Evolutionary conservation across 306 rosid species (phyloP), one percentile per base, ranked within the genome.

Genomic region (Castanospermum australe): DNA sequence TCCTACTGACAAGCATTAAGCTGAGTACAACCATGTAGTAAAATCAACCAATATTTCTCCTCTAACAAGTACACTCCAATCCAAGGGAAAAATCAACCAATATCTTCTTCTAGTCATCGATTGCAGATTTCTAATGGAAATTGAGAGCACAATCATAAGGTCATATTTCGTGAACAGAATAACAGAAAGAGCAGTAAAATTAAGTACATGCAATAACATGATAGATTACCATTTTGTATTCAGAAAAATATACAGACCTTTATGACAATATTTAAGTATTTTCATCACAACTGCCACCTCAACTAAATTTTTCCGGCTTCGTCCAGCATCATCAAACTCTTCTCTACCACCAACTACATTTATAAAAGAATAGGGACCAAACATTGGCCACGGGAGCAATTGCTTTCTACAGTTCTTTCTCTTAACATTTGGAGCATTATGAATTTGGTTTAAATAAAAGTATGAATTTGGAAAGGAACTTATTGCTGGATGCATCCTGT

Each of bases 401-500:
- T 51, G 79, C 54, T 76, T 93, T 76, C 73, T 76, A 38, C 84
- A 85, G 82, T 82, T 68, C 84, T 63, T 72, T 71, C 71, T 77
- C 35, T 9, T 55, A 22, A 89, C 98, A 70, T 81, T 87, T 25
- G 87, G 85, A 47, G 94, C 97, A 50, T 91, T 88, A 6, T 76
- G 42, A 56, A 93, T 84, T 86, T 62, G 77, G 76, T 83, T 78
- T 6, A 38, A 6, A 82, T 93, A 93, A 66, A 91, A 91, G 28
- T 62, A 69, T 9, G 81, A 78, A 86, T 93, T 91, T 17, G 98
- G 94, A 73, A 93, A 93, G 15, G 33, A 83, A 70, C 94, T 91
- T 59, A 93, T 88, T 5, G 90, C 87, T 15, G 97, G 97, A 82
- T 93, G 94, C 98, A 93, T 93, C 71, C 98, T 78, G 82, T 93